A percentile compares a stretch with the other conserved stretches of the same genome.
Evolutionary conservation across 768 basidiomycete genomes (phyloP).

Genomic region (Russula vinacea): DNA sequence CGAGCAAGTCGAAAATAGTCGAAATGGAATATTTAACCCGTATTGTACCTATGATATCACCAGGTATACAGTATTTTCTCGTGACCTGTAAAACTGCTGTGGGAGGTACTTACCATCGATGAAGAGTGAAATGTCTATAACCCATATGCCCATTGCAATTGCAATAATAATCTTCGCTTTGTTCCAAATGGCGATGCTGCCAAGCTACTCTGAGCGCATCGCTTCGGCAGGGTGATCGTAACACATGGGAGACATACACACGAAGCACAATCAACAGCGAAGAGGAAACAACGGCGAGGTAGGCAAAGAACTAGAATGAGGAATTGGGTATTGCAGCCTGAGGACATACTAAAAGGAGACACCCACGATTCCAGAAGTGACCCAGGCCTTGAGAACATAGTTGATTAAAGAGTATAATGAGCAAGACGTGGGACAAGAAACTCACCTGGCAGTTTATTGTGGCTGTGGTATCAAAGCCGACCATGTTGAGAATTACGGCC

Average conservation of each 20-base stretch:
- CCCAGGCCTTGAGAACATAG: background rate
- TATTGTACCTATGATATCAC: background rate
- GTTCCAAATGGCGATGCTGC: conserved; percentile 11
- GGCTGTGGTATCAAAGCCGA: background rate
- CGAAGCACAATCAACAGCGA: conserved; percentile 12
- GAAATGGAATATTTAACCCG: background rate
- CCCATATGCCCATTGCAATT: background rate
- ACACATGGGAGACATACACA: background rate
- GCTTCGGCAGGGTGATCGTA: background rate
- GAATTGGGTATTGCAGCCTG: background rate
- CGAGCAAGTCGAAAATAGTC: background rate
- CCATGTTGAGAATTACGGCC: conserved; percentile 1
- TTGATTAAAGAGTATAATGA: background rate
- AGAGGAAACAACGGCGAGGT: background rate
- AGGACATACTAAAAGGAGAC: background rate
- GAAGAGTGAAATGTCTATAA: background rate
- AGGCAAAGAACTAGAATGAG: background rate
- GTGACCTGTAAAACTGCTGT: no score
- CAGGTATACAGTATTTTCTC: background rate
- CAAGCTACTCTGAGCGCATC: background rate
- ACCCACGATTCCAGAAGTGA: background rate
- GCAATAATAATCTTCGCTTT: background rate
- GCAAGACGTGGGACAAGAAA: background rate
- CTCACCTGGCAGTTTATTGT: conserved; percentile 14
- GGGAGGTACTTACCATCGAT: background rate